Evolutionary conservation across 2,329 filamentous ascomycete species (phyloP).

Genomic region (Zasmidium cellare): DNA sequence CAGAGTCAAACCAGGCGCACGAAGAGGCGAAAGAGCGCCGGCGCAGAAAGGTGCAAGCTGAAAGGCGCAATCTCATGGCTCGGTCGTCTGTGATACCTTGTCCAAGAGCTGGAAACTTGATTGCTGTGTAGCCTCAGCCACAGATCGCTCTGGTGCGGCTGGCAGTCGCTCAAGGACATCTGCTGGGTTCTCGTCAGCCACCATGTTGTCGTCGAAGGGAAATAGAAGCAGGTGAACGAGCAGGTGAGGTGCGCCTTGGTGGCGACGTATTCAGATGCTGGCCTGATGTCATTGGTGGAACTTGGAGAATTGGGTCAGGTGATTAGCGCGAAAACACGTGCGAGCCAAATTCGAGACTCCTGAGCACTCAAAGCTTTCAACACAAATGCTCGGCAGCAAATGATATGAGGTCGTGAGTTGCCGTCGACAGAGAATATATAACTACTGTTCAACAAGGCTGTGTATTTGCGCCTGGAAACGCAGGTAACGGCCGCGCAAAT

Average conservation of each 20-base stretch:
- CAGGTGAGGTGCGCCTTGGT: not conserved
- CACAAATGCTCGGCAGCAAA: too few species aligned
- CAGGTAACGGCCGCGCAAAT: too few species aligned
- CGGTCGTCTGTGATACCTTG: not conserved
- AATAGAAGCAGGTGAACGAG: not conserved
- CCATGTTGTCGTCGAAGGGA: not conserved
- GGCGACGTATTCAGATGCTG: not conserved
- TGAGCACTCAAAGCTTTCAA: too few species aligned
- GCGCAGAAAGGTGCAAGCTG: not conserved
- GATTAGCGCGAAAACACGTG: too few species aligned
- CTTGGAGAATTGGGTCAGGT: too few species aligned
- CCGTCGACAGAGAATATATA: too few species aligned
- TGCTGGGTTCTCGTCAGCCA: not conserved
- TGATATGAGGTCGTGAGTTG: too few species aligned
- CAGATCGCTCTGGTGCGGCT: not conserved
- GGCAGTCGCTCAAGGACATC: not conserved
- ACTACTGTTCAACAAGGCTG: too few species aligned
- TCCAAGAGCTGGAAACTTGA: not conserved
- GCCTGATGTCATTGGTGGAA: not conserved
- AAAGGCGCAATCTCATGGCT: not conserved
- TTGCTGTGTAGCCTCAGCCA: not conserved
- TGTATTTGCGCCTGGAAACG: too few species aligned
- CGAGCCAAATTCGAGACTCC: too few species aligned
- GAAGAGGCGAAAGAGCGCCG: not conserved
- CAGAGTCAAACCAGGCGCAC: too few species aligned